Base-by-base conservation (phyloP, 495 filamentous ascomycete genomes). In the Podospora didyma region DNA sequence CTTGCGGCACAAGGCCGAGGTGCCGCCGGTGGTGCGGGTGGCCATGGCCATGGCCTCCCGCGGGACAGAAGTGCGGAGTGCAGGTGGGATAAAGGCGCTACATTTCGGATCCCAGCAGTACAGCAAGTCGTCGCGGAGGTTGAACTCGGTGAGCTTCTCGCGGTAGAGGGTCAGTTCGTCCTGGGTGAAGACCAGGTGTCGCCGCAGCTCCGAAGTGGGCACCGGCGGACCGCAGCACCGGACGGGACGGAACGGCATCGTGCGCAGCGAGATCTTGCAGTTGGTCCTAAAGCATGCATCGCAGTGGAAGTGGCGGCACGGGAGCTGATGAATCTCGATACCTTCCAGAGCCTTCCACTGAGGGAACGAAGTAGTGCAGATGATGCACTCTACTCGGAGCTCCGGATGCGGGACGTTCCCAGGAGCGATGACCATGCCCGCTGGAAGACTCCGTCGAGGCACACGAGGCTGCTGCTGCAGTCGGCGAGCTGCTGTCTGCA, bases 41-140 rank as follows among this genome's bases (percentile, higher is more conserved):
- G n/a, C n/a, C n/a, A n/a, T n/a, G n/a, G n/a, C n/a, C n/a, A n/a
- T n/a, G n/a, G n/a, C n/a, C n/a, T n/a, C n/a, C n/a, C n/a, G n/a
- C n/a, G n/a, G n/a, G n/a, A n/a, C n/a, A n/a, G 39, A 17, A 23
- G 46, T 23, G 24, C 56, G 24, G 14, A 65, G 48, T 2, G 44
- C 49, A 0, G 4, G 12, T 7, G 63, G 63, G 46, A 66, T 66
- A 19, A 66, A 66, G 20, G 54, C 44, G 26, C 57, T 42, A 37
- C 63, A 66, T 14, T 41, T 19, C 2, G 47, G 35, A 28, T 61
- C 45, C 12, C 21, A 52, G 56, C 63, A 66, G 46, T 66, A 66
- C n/a, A 62, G n/a, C 34, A 31, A 31, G 26, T 54, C 56, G 21
- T 41, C 41, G 3, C 20, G 14, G 31, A 48, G 21, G 10, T 58